Evolutionary conservation across 2,329 filamentous ascomycete species (phyloP), one percentile per base, ranked within the genome.

Genomic region (Podosphaera fusca): DNA sequence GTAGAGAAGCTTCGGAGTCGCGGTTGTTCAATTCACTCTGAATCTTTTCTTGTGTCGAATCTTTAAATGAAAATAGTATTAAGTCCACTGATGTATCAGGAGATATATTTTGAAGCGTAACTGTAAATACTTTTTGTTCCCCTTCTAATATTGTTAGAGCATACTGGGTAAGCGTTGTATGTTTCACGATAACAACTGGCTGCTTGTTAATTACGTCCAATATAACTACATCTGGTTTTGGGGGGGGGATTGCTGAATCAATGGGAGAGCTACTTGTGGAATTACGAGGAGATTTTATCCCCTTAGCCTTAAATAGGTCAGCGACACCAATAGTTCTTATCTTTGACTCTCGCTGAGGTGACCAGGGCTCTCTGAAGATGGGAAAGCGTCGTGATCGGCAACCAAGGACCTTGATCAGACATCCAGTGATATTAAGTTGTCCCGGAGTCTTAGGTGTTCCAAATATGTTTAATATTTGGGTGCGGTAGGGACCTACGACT

Each of bases 91-190:
- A 74, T 1, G 84, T 88, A 0, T 74, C 72, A 5, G 67, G 62
- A 0, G 87, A 92, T 7, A 80, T 73, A 62, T 98, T 98, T 62
- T 84, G 78, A 12, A 96, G 71, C 0, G 84, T 89, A 14, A 95
- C 76, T 0, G 79, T 82, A 65, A 96, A 94, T 0, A 74, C 73
- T 63, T 81, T 82, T 30, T 77, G 78, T 69, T 98, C 90, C 49
- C 92, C 92, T 70, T 96, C 90, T 4, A 98, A 74, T 9, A 98
- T 77, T 88, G 95, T 95, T 40, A 95, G 73, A 8, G 87, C 85
- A 30, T 85, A 86, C 65, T 95, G 89, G 0, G 84, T 79, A 1
- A 95, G 74, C 10, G 84, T 87, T 2, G 83, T 84, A 6, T 82
- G 82, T 64, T 85, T 83, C 29, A 95, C 76, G 2, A 81, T 72